phyloP scores from a whole-genome alignment of 108 stramenopile species.

The Aurantiochytrium sp. region DNA sequence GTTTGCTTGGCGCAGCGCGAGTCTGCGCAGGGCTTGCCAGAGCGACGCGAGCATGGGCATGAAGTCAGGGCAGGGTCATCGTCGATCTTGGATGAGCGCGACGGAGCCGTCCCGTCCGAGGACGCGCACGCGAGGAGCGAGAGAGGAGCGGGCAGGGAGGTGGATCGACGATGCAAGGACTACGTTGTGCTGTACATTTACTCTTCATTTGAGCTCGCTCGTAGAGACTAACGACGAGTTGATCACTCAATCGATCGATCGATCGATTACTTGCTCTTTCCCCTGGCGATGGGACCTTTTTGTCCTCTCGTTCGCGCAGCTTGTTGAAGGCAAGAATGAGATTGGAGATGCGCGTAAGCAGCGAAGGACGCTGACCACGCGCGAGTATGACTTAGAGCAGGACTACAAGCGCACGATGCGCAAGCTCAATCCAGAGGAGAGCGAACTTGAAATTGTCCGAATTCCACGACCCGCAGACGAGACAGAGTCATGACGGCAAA shows the following conservation, averaged over 20 bases:
- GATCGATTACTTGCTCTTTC: background rate
- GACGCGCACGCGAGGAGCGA: too few species aligned
- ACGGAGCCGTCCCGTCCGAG: too few species aligned
- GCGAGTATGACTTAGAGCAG: conserved; percentile 5
- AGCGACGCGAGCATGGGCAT: background rate
- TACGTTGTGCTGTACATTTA: too few species aligned
- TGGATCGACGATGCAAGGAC: too few species aligned
- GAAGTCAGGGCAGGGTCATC: too few species aligned
- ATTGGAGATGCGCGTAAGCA: conserved; percentile 10
- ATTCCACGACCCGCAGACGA: background rate
- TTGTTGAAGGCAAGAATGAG: background rate
- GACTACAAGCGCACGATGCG: conserved; percentile 7
- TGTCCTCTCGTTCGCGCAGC: background rate
- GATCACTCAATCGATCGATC: background rate
- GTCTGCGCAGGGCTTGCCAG: background rate
- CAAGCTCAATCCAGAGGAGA: background rate
- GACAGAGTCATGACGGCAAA: background rate
- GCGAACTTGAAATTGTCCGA: background rate
- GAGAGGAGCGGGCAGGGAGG: too few species aligned
- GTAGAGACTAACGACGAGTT: too few species aligned
- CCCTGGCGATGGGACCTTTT: background rate
- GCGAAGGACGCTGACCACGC: background rate
- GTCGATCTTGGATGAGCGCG: background rate
- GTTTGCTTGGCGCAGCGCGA: background rate
- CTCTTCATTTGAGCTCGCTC: too few species aligned